These are phyloP conservation scores for Marasmius sp. DNA, from an alignment of 1,284 basidiomycete species.

Conservation along the genomic window DNA sequence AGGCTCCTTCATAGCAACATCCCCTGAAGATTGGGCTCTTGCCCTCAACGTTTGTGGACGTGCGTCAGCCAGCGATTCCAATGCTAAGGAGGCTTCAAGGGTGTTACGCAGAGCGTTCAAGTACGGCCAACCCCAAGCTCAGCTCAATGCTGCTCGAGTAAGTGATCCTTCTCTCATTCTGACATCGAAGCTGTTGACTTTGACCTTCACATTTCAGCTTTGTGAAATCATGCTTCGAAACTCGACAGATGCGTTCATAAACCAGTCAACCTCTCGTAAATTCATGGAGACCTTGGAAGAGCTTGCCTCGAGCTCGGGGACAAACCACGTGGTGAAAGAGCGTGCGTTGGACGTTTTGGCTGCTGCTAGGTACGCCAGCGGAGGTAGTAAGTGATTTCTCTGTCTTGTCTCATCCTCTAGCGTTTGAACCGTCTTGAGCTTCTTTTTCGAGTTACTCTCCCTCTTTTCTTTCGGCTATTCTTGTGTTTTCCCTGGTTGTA, in stretches of 20 bases:
- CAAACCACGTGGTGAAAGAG: slow-evolving; percentile 72
- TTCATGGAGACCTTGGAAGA: slow-evolving; percentile 76
- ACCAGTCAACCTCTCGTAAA: slow-evolving; percentile 68
- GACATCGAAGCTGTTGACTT: slow-evolving; percentile 1
- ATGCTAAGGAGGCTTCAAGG: slow-evolving; percentile 73
- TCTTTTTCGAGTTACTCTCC: too few relatives aligned
- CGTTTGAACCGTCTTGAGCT: too few relatives aligned
- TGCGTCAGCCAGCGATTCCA: slow-evolving; percentile 60
- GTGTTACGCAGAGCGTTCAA: slow-evolving; percentile 78
- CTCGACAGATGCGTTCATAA: slow-evolving; percentile 61
- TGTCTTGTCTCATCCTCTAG: not conserved
- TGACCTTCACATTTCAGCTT: slow-evolving; percentile 41
- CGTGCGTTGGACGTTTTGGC: slow-evolving; percentile 69
- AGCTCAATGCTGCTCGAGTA: slow-evolving; percentile 70
- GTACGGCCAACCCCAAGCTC: slow-evolving; percentile 71
- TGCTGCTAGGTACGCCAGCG: slow-evolving; percentile 66
- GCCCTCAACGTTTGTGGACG: slow-evolving; percentile 78
- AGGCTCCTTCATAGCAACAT: slow-evolving; percentile 75
- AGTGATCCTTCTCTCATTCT: slow-evolving; percentile 24
- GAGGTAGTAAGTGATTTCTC: slow-evolving; percentile 33
- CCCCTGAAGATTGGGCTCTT: slow-evolving; percentile 76
- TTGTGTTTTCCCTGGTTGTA: slow-evolving; percentile 5
- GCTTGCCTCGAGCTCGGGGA: slow-evolving; percentile 47
- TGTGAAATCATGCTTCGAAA: slow-evolving; percentile 85
- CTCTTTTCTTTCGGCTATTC: not conserved